phyloP scores from a whole-genome alignment of 163 green algal species.

The Chloromonas sp. region DNA sequence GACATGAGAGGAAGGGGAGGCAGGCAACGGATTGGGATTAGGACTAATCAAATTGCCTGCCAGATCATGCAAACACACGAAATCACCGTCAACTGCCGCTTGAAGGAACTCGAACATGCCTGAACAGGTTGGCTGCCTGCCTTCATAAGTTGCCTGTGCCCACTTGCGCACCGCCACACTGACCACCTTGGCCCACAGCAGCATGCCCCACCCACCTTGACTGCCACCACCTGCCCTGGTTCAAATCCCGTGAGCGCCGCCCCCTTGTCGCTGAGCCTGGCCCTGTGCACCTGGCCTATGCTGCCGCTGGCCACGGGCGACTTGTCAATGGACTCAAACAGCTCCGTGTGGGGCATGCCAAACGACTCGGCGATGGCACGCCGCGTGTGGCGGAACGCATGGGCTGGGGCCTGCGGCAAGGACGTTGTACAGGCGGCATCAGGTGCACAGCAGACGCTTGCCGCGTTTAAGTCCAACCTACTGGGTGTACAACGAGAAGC shows the following conservation, averaged over 20 bases:
- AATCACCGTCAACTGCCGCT: not conserved
- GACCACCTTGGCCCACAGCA: too few species aligned
- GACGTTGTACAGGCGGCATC: not conserved
- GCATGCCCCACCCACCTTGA: constrained; percentile 38
- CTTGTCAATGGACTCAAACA: constrained; percentile 81
- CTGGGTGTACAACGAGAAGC: not conserved
- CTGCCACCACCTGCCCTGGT: constrained; percentile 51
- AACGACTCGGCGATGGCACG: constrained; percentile 51
- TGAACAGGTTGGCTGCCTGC: too few species aligned
- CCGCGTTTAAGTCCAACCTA: too few species aligned
- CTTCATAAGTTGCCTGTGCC: too few species aligned
- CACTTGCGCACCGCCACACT: too few species aligned
- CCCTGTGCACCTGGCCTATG: constrained; percentile 68
- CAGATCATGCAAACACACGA: too few species aligned
- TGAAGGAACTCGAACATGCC: too few species aligned
- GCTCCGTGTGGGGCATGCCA: constrained; percentile 51
- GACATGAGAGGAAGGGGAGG: not conserved
- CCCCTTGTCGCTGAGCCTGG: constrained; percentile 33
- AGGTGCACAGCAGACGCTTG: not conserved
- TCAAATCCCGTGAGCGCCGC: constrained; percentile 43
- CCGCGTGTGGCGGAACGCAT: constrained; percentile 49
- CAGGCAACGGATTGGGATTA: too few species aligned
- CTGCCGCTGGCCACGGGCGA: constrained; percentile 76
- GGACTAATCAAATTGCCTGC: too few species aligned
- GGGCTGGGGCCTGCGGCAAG: constrained; percentile 21